Evolutionary conservation across 805 yeast genomes (phyloP).

Genomic region (Wickerhamomyces silvicola): DNA sequence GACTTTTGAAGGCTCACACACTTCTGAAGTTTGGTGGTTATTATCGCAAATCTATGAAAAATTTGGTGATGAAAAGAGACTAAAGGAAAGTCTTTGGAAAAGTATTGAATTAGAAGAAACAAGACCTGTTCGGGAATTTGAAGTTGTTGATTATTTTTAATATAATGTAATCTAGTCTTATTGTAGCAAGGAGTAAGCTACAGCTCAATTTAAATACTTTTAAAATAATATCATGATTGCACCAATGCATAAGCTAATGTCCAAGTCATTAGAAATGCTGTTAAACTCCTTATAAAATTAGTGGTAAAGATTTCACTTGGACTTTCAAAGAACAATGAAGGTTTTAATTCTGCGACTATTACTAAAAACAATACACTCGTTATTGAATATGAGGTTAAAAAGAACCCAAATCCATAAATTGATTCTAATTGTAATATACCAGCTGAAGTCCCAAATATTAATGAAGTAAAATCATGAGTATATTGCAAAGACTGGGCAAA

Average conservation of each 20-base stretch:
- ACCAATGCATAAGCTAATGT: conserved; percentile 22
- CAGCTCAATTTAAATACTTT: no score
- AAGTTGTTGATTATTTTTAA: no score
- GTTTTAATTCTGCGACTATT: conserved; percentile 3
- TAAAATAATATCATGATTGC: no score
- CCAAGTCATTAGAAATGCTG: conserved; percentile 20
- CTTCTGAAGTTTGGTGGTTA: conserved; percentile 65
- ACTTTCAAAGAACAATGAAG: conserved; percentile 9
- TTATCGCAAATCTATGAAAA: conserved; percentile 57
- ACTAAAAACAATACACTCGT: conserved; percentile 8
- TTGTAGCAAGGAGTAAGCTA: no score
- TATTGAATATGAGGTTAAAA: conserved; percentile 4
- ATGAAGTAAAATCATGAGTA: conserved; percentile 19
- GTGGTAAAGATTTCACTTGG: conserved; percentile 13
- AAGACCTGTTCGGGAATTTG: conserved; percentile 42
- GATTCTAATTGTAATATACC: conserved; percentile 22
- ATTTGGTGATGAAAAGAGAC: conserved; percentile 42
- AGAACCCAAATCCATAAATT: conserved; percentile 15
- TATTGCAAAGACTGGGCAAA: conserved; percentile 13
- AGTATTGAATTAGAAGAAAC: conserved; percentile 58
- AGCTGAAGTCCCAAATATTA: conserved; percentile 17
- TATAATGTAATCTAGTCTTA: no score
- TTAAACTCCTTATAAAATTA: conserved; percentile 11
- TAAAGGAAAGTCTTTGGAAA: conserved; percentile 49
- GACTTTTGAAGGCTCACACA: conserved; percentile 35